Conservation (phyloP, 1,284 basidiomycete species). For the Xerocomus amazonicus region DNA sequence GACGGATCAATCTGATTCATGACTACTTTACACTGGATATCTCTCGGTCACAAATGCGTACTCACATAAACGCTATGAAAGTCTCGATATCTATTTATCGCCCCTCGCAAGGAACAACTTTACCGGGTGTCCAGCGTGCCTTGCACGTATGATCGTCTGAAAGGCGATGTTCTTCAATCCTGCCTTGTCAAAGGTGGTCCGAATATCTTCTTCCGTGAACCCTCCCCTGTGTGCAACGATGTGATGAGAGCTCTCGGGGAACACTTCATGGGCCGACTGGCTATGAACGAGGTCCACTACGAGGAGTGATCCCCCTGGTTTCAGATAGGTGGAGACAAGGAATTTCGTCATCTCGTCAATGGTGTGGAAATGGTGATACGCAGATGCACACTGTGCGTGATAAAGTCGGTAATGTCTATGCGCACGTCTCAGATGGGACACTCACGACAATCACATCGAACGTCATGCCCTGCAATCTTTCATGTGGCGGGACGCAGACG, state of each 20-base stretch:
- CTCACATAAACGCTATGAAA: neutral
- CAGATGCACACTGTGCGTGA: constrained; percentile 53
- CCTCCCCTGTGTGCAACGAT: constrained; percentile 54
- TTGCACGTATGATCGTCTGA: constrained; percentile 32
- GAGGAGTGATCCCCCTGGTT: constrained; percentile 57
- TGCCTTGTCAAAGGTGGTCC: constrained; percentile 44
- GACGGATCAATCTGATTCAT: constrained; percentile 3
- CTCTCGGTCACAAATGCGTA: neutral
- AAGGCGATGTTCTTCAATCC: constrained; percentile 44
- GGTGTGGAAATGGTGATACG: constrained; percentile 66
- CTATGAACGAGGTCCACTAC: constrained; percentile 50
- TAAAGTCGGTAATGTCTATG: constrained; percentile 4
- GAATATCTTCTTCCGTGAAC: constrained; percentile 46
- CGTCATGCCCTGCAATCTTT: constrained; percentile 44
- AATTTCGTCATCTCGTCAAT: constrained; percentile 48
- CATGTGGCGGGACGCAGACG: constrained; percentile 42
- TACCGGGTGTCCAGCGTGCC: constrained; percentile 33
- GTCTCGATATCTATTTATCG: constrained; percentile 16
- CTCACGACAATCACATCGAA: constrained; percentile 64
- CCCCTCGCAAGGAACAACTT: constrained; percentile 53
- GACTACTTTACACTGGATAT: neutral
- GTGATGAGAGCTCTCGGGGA: constrained; percentile 33
- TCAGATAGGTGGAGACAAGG: constrained; percentile 50
- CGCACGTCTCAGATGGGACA: neutral
- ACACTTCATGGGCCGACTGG: constrained; percentile 18